Conservation (phyloP, 768 basidiomycete genomes). For the Amylocystis lapponica region DNA sequence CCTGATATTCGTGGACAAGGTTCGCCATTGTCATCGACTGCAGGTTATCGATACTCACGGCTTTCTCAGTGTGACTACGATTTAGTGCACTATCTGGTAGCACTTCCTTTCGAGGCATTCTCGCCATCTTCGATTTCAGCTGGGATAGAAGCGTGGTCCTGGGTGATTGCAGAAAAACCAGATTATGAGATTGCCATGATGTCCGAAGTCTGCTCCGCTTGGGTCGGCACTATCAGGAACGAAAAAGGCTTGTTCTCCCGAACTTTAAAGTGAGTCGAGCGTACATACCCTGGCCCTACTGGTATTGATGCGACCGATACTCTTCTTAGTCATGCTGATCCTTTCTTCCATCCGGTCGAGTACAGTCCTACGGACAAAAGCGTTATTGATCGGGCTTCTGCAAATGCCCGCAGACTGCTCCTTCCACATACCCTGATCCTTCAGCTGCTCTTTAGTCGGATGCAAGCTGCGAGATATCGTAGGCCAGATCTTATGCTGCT, state of each 20-base stretch:
- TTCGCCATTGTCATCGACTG: constrained; percentile 16
- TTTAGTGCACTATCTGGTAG: constrained; percentile 80
- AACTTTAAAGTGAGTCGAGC: constrained; percentile 72
- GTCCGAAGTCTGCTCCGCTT: constrained; percentile 80
- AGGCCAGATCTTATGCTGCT: constrained; percentile 80
- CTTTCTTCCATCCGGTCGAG: constrained; percentile 78
- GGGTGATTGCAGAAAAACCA: constrained; percentile 86
- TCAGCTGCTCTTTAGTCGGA: constrained; percentile 83
- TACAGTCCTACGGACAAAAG: constrained; percentile 91
- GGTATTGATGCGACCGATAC: constrained; percentile 7
- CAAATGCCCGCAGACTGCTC: constrained; percentile 68
- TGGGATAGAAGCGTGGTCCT: constrained; percentile 94
- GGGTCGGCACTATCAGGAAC: constrained; percentile 75
- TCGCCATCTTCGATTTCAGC: constrained; percentile 81
- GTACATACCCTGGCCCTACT: background rate
- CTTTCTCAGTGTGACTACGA: constrained; percentile 69
- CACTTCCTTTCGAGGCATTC: constrained; percentile 83
- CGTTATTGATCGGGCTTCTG: constrained; percentile 65
- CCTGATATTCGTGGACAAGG: constrained; percentile 65
- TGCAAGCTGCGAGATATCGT: constrained; percentile 91
- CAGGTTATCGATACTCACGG: background rate
- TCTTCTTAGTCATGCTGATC: constrained; percentile 70
- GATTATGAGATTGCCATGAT: constrained; percentile 79
- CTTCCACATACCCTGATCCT: constrained; percentile 80
- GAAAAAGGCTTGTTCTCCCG: constrained; percentile 81